Conservation (phyloP, 306 rosid species). For the Lathyrus oleraceus region DNA sequence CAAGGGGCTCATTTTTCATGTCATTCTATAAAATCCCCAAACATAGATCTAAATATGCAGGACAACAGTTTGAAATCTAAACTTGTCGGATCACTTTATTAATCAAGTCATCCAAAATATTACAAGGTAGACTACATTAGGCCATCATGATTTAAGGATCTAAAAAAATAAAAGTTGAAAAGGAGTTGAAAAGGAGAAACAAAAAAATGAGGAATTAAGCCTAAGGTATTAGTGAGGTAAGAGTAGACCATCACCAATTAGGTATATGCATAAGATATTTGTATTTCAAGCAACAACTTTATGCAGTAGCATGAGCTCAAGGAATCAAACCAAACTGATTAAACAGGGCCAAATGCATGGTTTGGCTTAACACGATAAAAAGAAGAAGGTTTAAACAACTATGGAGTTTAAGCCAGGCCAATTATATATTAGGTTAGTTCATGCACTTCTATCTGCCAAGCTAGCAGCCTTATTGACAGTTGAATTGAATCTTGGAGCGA, state of each 20-base stretch:
- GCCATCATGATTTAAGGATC: slow-evolving; percentile 28
- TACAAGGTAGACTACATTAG: slow-evolving; percentile 2
- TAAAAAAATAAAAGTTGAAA: neutral
- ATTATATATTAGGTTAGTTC: slow-evolving; percentile 7
- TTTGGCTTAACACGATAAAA: neutral
- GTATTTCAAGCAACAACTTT: slow-evolving; percentile 4
- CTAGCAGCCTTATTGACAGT: slow-evolving; percentile 8
- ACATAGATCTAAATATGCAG: neutral
- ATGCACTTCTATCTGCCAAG: neutral
- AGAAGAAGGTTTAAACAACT: slow-evolving; percentile 15
- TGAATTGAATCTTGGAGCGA: slow-evolving; percentile 11
- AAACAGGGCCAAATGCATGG: slow-evolving; percentile 8
- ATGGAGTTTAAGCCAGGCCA: slow-evolving; percentile 11
- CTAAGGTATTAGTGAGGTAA: neutral
- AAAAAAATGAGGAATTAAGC: neutral
- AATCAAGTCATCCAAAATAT: slow-evolving; percentile 10
- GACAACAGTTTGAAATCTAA: slow-evolving; percentile 7
- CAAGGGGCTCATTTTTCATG: neutral
- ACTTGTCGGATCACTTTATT: slow-evolving; percentile 14
- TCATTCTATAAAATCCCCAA: neutral
- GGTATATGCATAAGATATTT: neutral
- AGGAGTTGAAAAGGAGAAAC: neutral
- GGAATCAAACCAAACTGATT: slow-evolving; percentile 28
- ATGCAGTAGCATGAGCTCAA: slow-evolving; percentile 16
- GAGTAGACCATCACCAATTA: neutral